Evolutionary conservation across 208 protist genomes (phyloP).

Genomic region (Trichomonas gallinae): DNA sequence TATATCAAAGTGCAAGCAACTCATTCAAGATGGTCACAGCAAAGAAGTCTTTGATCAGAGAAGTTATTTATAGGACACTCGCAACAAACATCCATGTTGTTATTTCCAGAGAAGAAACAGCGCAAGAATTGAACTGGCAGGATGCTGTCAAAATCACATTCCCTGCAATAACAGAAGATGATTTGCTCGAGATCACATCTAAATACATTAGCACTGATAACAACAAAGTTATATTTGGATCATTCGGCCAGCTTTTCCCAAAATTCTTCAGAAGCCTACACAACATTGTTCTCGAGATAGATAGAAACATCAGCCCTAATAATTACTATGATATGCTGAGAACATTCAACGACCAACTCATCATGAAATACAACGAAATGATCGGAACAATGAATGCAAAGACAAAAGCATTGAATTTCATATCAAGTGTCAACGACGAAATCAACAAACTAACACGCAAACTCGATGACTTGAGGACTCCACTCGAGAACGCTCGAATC

Average conservation of each 20-base stretch:
- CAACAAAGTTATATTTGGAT: not conserved
- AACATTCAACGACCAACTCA: not conserved
- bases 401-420: not conserved
- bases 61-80: not conserved
- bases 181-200: not conserved
- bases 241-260: not conserved
- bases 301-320: not conserved
- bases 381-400: not conserved
- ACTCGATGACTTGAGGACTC: not conserved
- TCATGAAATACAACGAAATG: not conserved
- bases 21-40: not conserved
- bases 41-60: not conserved
- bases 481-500: not conserved
- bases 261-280: not conserved
- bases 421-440: not conserved
- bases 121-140: not conserved
- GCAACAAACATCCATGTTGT: not conserved
- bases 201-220: not conserved
- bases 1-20: not conserved
- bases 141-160: not conserved
- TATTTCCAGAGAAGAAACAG: not conserved
- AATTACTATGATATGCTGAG: not conserved
- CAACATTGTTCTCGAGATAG: not conserved
- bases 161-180: not conserved
- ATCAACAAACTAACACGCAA: not conserved